Percentiles rank a stretch among this genome's conserved stretches.
Evolutionary conservation across 768 basidiomycete species (phyloP).

Genomic region (Lactarius trivialis): DNA sequence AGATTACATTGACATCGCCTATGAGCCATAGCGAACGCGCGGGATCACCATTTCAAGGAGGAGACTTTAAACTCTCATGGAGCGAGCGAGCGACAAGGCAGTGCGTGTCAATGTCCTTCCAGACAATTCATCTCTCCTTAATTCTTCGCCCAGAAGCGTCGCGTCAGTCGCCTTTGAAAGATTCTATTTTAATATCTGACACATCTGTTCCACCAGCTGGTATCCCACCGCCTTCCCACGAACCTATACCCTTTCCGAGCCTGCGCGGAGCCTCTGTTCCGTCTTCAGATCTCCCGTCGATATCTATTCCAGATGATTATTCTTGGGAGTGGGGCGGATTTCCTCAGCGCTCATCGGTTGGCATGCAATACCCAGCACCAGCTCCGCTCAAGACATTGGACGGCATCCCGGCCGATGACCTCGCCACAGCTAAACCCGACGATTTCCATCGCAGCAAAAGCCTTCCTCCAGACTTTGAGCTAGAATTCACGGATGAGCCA

Average conservation of each 20-base stretch:
- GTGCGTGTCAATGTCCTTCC: background rate
- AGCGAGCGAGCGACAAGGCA: background rate
- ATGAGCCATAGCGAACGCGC: conserved; percentile 78
- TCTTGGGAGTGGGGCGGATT: conserved; percentile 95
- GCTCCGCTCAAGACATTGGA: conserved; percentile 2
- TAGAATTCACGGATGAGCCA: conserved; percentile 1
- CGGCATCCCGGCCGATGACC: conserved; percentile 11
- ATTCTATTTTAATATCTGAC: background rate
- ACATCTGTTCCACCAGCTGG: background rate
- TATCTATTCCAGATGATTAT: conserved; percentile 49
- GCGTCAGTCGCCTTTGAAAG: background rate
- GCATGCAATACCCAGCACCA: conserved; percentile 36
- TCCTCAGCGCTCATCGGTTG: conserved; percentile 70
- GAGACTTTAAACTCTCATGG: background rate
- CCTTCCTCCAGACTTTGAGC: conserved; percentile 44
- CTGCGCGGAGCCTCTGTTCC: conserved; percentile 55
- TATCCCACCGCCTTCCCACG: conserved; percentile 17
- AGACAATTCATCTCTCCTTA: conserved; percentile 4
- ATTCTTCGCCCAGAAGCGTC: conserved; percentile 12
- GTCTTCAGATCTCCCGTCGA: conserved; percentile 38
- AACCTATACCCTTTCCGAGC: conserved; percentile 34
- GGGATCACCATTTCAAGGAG: conserved; percentile 62
- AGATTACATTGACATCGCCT: background rate
- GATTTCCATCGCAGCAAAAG: conserved; percentile 45
- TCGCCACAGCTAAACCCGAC: conserved; percentile 19